phyloP scores from a whole-genome alignment of 139 green algal genomes.

The Chlamydomonas eustigma region DNA sequence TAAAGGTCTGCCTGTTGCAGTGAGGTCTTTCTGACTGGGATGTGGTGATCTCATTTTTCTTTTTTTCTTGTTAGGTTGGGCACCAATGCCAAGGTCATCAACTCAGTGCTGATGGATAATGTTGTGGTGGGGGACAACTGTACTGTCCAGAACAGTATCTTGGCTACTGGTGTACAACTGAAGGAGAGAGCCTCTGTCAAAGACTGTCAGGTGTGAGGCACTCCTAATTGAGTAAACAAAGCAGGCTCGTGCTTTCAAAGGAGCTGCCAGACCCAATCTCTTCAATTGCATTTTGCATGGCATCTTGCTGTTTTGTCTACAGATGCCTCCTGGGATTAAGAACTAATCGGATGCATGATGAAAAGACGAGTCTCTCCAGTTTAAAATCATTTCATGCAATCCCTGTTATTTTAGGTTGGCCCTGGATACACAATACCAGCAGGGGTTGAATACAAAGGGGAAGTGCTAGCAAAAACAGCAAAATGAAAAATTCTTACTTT shows the following conservation, averaged over 20 bases:
- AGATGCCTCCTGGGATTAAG: background rate
- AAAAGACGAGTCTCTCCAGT: background rate
- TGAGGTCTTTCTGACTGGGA: too few relatives aligned
- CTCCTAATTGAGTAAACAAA: background rate
- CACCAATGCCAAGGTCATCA: slow-evolving; percentile 62
- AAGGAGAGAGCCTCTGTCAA: slow-evolving; percentile 52
- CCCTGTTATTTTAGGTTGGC: slow-evolving; percentile 34
- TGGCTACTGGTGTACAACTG: slow-evolving; percentile 52
- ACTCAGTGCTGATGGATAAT: slow-evolving; percentile 73
- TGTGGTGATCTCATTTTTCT: too few relatives aligned
- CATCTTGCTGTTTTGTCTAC: background rate
- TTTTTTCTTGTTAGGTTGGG: too few relatives aligned
- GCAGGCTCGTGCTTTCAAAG: background rate
- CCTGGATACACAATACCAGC: slow-evolving; percentile 48
- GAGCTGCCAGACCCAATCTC: background rate
- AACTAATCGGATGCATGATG: background rate
- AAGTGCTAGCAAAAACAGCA: slow-evolving; percentile 40
- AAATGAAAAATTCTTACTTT: background rate
- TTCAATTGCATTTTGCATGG: too few relatives aligned
- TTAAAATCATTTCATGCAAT: background rate
- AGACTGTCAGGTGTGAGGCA: slow-evolving; percentile 59
- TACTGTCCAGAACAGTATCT: slow-evolving; percentile 75
- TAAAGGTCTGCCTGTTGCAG: too few relatives aligned
- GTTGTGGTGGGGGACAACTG: slow-evolving; percentile 64
- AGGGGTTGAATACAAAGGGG: slow-evolving; percentile 54